These are phyloP conservation scores for Blastomyces percursus DNA, from an alignment of 2,329 filamentous ascomycete genomes.

Conservation along the genomic window DNA sequence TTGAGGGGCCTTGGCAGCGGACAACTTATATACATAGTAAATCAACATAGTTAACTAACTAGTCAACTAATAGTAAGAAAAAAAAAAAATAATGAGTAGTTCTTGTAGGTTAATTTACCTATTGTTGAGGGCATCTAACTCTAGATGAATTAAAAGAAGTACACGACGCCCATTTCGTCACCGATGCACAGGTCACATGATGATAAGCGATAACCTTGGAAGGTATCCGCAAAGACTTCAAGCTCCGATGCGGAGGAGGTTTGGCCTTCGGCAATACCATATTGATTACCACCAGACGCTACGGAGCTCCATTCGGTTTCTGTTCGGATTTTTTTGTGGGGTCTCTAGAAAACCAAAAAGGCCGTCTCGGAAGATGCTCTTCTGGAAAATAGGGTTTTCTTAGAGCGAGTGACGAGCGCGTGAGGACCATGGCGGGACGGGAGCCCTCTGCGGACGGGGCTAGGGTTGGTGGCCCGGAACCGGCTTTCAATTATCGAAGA, in stretches of 20 bases:
- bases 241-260: not conserved
- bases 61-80: not conserved
- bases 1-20: conserved; percentile 30
- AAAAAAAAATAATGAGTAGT: too few species aligned
- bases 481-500: conserved; percentile 7
- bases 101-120: too few species aligned
- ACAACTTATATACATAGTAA: too few species aligned
- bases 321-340: too few species aligned
- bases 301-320: not conserved
- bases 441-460: conserved; percentile 18
- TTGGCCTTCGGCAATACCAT: not conserved
- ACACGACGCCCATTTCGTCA: too few species aligned
- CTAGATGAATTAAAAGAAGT: not conserved
- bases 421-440: conserved; percentile 22
- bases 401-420: not conserved
- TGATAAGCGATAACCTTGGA: not conserved
- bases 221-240: not conserved
- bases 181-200: not conserved
- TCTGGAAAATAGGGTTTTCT: not conserved
- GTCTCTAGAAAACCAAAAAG: not conserved
- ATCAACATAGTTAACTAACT: not conserved
- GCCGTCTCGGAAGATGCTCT: not conserved
- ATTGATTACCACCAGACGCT: not conserved
- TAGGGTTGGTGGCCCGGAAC: conserved; percentile 2
- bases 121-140: not conserved